These are phyloP conservation scores for Mucor irregularis DNA, from an alignment of 371 early-diverging fungal species.

Conservation along the genomic window DNA sequence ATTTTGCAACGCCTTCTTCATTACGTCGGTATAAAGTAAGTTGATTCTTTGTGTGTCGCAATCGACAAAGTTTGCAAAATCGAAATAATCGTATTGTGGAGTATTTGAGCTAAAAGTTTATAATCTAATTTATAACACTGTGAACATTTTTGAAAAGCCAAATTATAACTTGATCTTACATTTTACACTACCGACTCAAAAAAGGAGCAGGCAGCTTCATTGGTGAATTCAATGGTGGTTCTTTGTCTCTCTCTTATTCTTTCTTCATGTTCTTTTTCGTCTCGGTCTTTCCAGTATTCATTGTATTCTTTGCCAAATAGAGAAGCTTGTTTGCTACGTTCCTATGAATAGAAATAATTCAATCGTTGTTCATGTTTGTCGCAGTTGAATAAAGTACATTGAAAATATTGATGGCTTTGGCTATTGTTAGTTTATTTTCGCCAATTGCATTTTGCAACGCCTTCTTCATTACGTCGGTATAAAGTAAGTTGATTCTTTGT, in stretches of 20 bases:
- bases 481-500: slow-evolving; percentile 1
- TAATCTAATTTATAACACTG: neutral
- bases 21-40: slow-evolving; percentile 1
- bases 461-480: slow-evolving; percentile 9
- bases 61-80: slow-evolving; percentile 13
- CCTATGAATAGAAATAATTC: slow-evolving; percentile 5
- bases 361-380: slow-evolving; percentile 8
- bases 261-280: slow-evolving; percentile 5
- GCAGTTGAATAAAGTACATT: slow-evolving; percentile 15
- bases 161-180: too few species aligned
- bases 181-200: slow-evolving; percentile 1
- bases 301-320: slow-evolving; percentile 6
- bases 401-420: slow-evolving; percentile 6
- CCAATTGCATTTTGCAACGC: slow-evolving; percentile 7
- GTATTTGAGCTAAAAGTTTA: too few species aligned
- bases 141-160: neutral
- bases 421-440: slow-evolving; percentile 7
- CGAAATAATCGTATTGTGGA: slow-evolving; percentile 16
- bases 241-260: slow-evolving; percentile 15
- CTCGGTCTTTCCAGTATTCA: slow-evolving; percentile 4
- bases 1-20: slow-evolving; percentile 11
- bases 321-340: slow-evolving; percentile 7
- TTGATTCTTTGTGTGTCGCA: slow-evolving; percentile 3
- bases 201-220: slow-evolving; percentile 16
- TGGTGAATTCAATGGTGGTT: slow-evolving; percentile 15